phyloP scores from a whole-genome alignment of 2,329 filamentous ascomycete genomes.

The Cladophialophora yegresii region DNA sequence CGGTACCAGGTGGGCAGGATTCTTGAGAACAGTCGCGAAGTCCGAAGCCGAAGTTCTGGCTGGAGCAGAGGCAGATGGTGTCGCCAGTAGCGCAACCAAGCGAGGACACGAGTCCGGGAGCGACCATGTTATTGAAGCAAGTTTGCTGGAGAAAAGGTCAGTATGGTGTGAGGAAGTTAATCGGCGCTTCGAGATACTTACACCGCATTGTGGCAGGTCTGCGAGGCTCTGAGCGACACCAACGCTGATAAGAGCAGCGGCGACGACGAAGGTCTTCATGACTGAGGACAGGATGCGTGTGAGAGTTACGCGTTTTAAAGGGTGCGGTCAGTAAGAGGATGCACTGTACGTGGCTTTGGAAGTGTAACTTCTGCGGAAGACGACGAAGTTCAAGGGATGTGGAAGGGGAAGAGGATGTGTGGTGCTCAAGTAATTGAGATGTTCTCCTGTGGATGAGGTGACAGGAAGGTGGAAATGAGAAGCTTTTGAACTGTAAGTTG shows the following conservation, averaged over 20 bases:
- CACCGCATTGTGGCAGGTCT: slow-evolving; percentile 37
- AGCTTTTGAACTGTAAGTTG: slow-evolving; percentile 12
- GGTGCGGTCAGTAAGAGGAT: slow-evolving; percentile 31
- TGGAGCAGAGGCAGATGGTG: slow-evolving; percentile 45
- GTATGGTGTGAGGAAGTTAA: slow-evolving; percentile 2
- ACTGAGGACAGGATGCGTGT: slow-evolving; percentile 26
- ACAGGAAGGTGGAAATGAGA: slow-evolving; percentile 19
- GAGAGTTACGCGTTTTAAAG: slow-evolving; percentile 31
- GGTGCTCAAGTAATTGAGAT: not conserved
- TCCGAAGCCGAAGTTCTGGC: slow-evolving; percentile 47
- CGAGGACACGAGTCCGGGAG: slow-evolving; percentile 39
- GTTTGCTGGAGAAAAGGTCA: slow-evolving; percentile 42
- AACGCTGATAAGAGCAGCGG: slow-evolving; percentile 34
- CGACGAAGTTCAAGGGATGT: slow-evolving; percentile 21
- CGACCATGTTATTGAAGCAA: slow-evolving; percentile 51
- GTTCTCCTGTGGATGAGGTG: slow-evolving; percentile 6
- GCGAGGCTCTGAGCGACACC: slow-evolving; percentile 33
- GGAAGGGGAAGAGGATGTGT: slow-evolving; percentile 5
- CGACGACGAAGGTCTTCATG: slow-evolving; percentile 38
- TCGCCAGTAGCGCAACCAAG: slow-evolving; percentile 46
- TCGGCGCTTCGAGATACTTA: slow-evolving; percentile 30
- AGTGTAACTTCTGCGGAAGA: slow-evolving; percentile 22
- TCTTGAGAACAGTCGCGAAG: slow-evolving; percentile 51
- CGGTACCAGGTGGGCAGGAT: slow-evolving; percentile 45
- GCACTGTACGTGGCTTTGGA: slow-evolving; percentile 28